Conservation (phyloP, 805 yeast genomes). For the Pichia gijzeniarum region DNA sequence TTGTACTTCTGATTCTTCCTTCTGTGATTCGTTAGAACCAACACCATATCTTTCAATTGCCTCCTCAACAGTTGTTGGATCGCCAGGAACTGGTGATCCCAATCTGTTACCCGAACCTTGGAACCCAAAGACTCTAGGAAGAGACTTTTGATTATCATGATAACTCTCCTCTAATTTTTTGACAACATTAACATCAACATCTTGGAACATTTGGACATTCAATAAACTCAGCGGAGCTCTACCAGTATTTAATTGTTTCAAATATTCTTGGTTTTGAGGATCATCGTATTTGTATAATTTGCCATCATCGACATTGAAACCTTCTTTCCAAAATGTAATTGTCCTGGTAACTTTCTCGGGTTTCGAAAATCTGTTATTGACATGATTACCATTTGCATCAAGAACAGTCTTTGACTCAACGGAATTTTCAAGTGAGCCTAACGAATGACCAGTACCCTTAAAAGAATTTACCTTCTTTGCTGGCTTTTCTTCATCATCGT, state of each 20-base stretch:
- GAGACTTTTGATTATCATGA: slow-evolving; percentile 42
- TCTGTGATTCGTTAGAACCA: neutral
- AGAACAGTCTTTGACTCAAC: slow-evolving; percentile 24
- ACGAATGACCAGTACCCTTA: slow-evolving; percentile 46
- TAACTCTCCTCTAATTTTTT: slow-evolving; percentile 78
- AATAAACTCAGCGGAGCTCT: slow-evolving; percentile 83
- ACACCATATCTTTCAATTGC: slow-evolving; percentile 1
- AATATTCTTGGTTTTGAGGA: slow-evolving; percentile 73
- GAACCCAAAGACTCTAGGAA: slow-evolving; percentile 52
- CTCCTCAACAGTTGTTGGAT: slow-evolving; percentile 25
- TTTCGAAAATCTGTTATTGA: slow-evolving; percentile 6
- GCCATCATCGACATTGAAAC: slow-evolving; percentile 94
- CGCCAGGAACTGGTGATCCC: slow-evolving; percentile 87
- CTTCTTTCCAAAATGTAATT: slow-evolving; percentile 93
- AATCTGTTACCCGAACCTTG: slow-evolving; percentile 75
- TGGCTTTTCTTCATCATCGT: slow-evolving; percentile 3
- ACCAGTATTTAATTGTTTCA: slow-evolving; percentile 79
- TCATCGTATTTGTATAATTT: slow-evolving; percentile 82
- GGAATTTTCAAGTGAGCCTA: slow-evolving; percentile 41
- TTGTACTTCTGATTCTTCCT: slow-evolving; percentile 20
- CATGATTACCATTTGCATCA: slow-evolving; percentile 5
- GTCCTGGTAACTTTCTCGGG: slow-evolving; percentile 61
- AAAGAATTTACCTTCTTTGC: slow-evolving; percentile 31
- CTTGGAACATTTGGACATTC: slow-evolving; percentile 83
- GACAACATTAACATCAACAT: slow-evolving; percentile 84